Percentiles rank a stretch among this genome's conserved stretches.
phyloP scores from a whole-genome alignment of 345 rosid genomes.

The Rhodamnia rubescens region DNA sequence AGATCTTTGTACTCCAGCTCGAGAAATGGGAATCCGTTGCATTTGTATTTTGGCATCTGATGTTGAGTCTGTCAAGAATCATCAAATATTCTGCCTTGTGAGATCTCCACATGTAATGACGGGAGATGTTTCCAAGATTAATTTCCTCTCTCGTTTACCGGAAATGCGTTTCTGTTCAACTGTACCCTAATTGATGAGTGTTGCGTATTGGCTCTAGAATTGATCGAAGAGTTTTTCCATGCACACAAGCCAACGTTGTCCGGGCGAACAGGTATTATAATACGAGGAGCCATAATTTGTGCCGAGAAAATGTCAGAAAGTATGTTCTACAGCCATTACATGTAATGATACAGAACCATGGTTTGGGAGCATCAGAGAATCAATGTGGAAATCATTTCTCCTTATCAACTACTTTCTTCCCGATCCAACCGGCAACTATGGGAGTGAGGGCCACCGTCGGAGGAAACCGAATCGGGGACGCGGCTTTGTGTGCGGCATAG shows the following conservation, averaged over 20 bases:
- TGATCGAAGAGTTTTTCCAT: background rate
- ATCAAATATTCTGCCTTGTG: background rate
- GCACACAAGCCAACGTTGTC: background rate
- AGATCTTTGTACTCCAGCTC: background rate
- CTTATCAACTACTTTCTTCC: slow-evolving; percentile 47
- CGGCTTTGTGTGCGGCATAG: slow-evolving; percentile 92
- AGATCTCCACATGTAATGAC: background rate
- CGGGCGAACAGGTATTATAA: background rate
- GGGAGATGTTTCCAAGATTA: background rate
- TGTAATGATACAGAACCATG: background rate
- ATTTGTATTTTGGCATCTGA: background rate
- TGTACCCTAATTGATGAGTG: background rate
- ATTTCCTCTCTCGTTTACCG: background rate
- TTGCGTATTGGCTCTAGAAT: background rate
- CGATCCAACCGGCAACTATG: slow-evolving; percentile 81
- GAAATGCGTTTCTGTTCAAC: background rate
- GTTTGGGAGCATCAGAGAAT: background rate
- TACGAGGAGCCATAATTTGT: background rate
- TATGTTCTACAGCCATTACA: background rate
- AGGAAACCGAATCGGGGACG: slow-evolving; percentile 90
- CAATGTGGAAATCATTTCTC: slow-evolving; percentile 12
- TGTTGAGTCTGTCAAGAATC: background rate
- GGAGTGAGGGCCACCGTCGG: slow-evolving; percentile 90
- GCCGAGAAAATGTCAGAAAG: background rate
- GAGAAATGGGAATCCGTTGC: background rate